These are phyloP conservation scores for Priceomyces castillae DNA, from an alignment of 805 yeast genomes.

Conservation along the genomic window DNA sequence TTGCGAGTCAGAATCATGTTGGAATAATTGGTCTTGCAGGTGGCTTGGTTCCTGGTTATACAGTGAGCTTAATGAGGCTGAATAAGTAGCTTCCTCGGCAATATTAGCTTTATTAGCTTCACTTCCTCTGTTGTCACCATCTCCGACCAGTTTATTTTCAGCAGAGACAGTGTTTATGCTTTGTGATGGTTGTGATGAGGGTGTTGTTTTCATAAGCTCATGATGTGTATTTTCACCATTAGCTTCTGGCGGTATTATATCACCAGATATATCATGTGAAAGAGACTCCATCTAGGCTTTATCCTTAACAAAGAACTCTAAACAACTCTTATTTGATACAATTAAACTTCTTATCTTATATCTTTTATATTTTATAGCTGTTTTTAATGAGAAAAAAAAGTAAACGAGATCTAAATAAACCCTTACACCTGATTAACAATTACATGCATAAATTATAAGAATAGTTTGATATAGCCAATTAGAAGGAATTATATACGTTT, in stretches of 20 bases:
- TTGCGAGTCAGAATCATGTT: not conserved
- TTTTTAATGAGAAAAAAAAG: not conserved
- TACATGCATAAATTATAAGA: not conserved
- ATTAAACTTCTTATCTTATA: not conserved
- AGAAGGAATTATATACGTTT: conserved; percentile 17
- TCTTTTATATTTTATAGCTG: not conserved
- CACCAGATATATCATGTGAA: not conserved
- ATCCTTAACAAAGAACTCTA: not conserved
- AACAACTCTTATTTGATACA: not conserved
- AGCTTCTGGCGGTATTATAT: not conserved
- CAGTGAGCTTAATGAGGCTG: not conserved
- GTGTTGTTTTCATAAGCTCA: not conserved
- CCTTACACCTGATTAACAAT: no score
- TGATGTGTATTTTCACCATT: not conserved
- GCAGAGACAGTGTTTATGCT: not conserved
- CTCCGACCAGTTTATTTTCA: not conserved
- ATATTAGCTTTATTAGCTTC: not conserved
- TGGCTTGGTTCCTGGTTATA: not conserved
- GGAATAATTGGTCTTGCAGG: not conserved
- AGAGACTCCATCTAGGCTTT: not conserved
- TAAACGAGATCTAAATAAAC: not conserved
- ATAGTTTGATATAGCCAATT: conserved; percentile 6
- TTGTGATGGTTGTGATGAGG: not conserved
- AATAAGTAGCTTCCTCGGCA: not conserved
- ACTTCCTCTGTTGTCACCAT: not conserved